Evolutionary conservation across 371 early-diverging fungal genomes (phyloP).

Genomic region (Entomophthora muscae): DNA sequence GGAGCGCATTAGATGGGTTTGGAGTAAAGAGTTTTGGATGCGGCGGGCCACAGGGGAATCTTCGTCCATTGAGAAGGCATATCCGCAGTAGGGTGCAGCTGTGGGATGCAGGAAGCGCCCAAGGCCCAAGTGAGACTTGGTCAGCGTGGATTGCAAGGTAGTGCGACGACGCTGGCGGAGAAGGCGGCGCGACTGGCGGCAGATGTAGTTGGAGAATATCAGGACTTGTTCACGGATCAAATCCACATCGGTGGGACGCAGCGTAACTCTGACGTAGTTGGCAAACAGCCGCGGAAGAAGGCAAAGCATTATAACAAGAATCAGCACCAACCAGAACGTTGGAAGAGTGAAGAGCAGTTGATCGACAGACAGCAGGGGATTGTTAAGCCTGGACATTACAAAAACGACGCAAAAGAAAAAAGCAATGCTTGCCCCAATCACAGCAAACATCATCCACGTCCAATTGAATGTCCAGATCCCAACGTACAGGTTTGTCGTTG

Average conservation of each 20-base stretch:
- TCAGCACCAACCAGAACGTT: slow-evolving; percentile 50
- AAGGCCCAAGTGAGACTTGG: background rate
- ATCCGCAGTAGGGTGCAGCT: background rate
- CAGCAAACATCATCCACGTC: slow-evolving; percentile 37
- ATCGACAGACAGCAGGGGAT: slow-evolving; percentile 33
- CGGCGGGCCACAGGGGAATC: background rate
- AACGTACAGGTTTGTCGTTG: slow-evolving; percentile 50
- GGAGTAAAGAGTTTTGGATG: background rate
- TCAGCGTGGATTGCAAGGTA: no score
- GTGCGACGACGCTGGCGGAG: background rate
- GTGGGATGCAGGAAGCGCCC: background rate
- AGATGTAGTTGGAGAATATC: background rate
- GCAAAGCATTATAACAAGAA: slow-evolving; percentile 30
- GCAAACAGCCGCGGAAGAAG: slow-evolving; percentile 41
- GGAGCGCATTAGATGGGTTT: background rate
- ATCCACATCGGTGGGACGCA: slow-evolving; percentile 49
- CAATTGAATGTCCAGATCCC: slow-evolving; percentile 53
- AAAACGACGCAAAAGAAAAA: slow-evolving; percentile 29
- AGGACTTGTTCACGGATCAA: slow-evolving; percentile 32
- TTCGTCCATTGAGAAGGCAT: slow-evolving; percentile 8
- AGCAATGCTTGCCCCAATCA: slow-evolving; percentile 24
- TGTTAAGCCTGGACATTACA: slow-evolving; percentile 28
- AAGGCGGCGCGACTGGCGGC: background rate
- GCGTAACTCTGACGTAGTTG: slow-evolving; percentile 36
- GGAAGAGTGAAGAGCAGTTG: slow-evolving; percentile 33